Percentiles rank a stretch among this genome's conserved stretches.
These are phyloP conservation scores for Alternaria metachromatica DNA, from an alignment of 2,329 filamentous ascomycete species.

Conservation along the genomic window DNA sequence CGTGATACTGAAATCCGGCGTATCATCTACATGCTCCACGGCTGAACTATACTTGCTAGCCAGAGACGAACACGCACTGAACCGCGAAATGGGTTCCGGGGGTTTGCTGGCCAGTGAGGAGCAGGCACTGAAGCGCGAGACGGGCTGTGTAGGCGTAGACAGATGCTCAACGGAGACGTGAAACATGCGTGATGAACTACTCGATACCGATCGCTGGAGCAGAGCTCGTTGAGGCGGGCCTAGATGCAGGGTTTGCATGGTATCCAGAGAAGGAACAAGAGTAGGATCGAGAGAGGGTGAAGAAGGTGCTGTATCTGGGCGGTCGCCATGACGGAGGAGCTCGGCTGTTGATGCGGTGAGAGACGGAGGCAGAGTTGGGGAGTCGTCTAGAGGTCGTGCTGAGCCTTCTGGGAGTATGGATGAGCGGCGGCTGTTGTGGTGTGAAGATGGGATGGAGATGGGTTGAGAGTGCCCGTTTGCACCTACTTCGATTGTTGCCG, in stretches of 20 bases:
- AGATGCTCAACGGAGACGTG: background rate
- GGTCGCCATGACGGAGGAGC: background rate
- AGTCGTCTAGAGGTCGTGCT: background rate
- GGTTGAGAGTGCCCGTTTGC: background rate
- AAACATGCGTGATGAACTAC: background rate
- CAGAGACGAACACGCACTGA: background rate
- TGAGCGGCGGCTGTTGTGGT: background rate
- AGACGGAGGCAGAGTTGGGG: background rate
- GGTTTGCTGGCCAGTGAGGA: background rate
- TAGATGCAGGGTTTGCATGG: slow-evolving; percentile 1
- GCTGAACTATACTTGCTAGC: background rate
- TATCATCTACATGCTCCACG: background rate
- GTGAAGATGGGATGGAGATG: background rate
- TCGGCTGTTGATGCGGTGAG: background rate
- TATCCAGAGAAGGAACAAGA: background rate
- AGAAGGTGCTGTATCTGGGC: background rate
- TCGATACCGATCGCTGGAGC: background rate
- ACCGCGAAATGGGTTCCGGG: background rate
- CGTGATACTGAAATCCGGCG: background rate
- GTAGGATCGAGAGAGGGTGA: slow-evolving; percentile 1
- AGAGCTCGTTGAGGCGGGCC: background rate
- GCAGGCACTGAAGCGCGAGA: background rate
- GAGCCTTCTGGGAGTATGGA: background rate
- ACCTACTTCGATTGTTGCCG: background rate
- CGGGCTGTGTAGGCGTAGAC: background rate